These are phyloP conservation scores for Xylaria sp. DNA, from an alignment of 495 filamentous ascomycete species.

Conservation along the genomic window DNA sequence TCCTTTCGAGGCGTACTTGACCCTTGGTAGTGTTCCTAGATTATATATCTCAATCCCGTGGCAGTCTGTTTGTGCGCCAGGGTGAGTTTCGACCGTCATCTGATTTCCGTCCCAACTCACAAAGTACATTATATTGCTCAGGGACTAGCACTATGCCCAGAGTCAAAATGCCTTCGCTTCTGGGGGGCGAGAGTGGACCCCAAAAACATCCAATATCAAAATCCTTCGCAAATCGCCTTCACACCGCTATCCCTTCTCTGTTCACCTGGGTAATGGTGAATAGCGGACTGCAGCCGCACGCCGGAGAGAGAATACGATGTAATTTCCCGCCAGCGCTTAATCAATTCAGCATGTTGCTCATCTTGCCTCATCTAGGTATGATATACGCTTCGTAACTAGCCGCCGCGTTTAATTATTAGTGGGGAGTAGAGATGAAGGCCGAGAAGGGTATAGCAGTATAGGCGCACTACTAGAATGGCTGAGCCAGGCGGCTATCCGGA, in stretches of 20 bases:
- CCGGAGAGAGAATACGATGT: background rate
- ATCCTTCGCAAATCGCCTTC: background rate
- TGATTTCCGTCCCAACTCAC: constrained; percentile 5
- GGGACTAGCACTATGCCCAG: background rate
- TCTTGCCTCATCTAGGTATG: constrained; percentile 6
- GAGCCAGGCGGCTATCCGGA: constrained; percentile 26
- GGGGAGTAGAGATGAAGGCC: background rate
- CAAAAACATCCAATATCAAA: background rate
- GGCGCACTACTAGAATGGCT: background rate
- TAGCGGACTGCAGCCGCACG: background rate
- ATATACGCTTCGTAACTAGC: background rate
- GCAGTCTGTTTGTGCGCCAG: background rate
- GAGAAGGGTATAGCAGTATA: background rate
- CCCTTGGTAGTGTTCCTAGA: background rate
- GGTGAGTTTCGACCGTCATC: constrained; percentile 2
- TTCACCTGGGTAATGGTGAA: background rate
- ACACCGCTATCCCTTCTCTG: background rate
- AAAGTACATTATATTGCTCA: too few relatives aligned
- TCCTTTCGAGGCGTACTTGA: background rate
- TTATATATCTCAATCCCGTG: background rate
- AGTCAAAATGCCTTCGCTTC: background rate
- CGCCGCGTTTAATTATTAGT: constrained; percentile 21
- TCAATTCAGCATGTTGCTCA: background rate
- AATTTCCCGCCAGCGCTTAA: constrained; percentile 25
- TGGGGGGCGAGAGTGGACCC: too few relatives aligned